Evolutionary conservation across 2,329 filamentous ascomycete genomes (phyloP).

Genomic region (Emergomyces orientalis): DNA sequence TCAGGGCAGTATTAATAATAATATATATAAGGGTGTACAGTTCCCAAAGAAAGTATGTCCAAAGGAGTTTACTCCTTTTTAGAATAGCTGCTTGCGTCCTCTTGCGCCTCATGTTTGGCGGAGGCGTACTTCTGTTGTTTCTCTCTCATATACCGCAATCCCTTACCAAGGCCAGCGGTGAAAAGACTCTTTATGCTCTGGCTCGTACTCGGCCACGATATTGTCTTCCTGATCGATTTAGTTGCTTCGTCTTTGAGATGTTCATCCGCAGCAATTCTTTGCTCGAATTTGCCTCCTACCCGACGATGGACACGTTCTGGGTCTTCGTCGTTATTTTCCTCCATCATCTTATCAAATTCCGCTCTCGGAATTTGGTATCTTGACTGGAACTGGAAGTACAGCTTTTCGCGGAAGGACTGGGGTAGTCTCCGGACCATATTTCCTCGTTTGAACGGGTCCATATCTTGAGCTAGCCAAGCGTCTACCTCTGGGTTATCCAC

Average conservation of each 20-base stretch:
- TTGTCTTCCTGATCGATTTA: constrained; percentile 72
- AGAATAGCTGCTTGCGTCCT: not conserved
- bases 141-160: constrained; percentile 68
- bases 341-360: constrained; percentile 79
- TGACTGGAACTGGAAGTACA: constrained; percentile 92
- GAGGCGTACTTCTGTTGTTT: constrained; percentile 59
- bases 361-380: constrained; percentile 76
- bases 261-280: constrained; percentile 65
- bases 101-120: constrained; percentile 19
- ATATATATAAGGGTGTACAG: not conserved
- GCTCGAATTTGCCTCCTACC: constrained; percentile 77
- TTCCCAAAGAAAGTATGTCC: not conserved
- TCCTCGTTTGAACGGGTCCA: constrained; percentile 79
- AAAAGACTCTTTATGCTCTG: constrained; percentile 78
- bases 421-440: constrained; percentile 96
- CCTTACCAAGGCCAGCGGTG: constrained; percentile 63
- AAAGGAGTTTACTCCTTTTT: constrained; percentile 9
- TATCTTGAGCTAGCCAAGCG: constrained; percentile 69
- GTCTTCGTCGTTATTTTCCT: constrained; percentile 60
- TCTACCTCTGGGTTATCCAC: constrained; percentile 54
- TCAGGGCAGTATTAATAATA: not conserved
- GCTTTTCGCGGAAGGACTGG: constrained; percentile 70
- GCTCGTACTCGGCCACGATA: constrained; percentile 81
- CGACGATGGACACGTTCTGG: constrained; percentile 58
- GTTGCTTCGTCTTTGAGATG: constrained; percentile 62